Conservation (phyloP, 257 asterid species). For the Solanum phureja region DNA sequence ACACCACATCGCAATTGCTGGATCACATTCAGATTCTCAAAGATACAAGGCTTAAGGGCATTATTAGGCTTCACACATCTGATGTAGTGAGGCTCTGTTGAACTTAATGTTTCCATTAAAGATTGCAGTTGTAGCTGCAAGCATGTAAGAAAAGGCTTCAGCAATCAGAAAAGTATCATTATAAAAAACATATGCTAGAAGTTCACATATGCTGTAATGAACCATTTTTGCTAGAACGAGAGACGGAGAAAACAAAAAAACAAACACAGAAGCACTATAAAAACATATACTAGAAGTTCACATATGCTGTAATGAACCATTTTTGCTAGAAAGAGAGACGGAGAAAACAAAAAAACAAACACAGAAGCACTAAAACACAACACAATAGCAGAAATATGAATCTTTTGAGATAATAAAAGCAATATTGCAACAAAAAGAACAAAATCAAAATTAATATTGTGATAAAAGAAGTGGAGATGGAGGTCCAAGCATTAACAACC, state of each 20-base stretch:
- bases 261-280: not conserved
- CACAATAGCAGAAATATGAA: not conserved
- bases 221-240: not conserved
- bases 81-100: conserved; percentile 97
- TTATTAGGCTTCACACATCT: conserved; percentile 98
- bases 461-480: not conserved
- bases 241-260: not conserved
- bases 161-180: conserved; percentile 10
- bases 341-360: not conserved
- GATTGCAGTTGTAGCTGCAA: conserved; percentile 96
- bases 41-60: conserved; percentile 83
- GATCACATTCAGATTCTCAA: conserved; percentile 82
- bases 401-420: not conserved
- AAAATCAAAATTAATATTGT: not conserved
- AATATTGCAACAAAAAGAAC: not conserved
- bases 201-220: not conserved
- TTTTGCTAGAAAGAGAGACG: not conserved
- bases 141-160: conserved; percentile 15
- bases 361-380: not conserved
- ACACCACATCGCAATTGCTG: conserved; percentile 99
- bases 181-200: not conserved
- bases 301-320: not conserved
- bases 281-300: not conserved
- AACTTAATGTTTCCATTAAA: conserved; percentile 87
- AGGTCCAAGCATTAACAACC: not conserved